Evolutionary conservation across 23 red algal species (phyloP), one percentile per base, ranked within the genome.

Genomic region (Gracilaria domingensis): DNA sequence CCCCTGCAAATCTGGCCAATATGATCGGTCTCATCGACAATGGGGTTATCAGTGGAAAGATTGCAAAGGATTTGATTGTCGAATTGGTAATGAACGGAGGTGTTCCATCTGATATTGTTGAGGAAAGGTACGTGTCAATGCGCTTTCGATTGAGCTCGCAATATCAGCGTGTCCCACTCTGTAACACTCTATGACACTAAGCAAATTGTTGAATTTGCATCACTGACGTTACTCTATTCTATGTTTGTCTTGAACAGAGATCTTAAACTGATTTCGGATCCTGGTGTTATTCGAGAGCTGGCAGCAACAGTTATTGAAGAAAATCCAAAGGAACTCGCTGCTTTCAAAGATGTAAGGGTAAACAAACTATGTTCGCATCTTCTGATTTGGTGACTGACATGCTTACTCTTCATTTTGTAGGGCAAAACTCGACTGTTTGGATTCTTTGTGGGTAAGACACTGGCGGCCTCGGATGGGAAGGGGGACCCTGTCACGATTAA

Each of bases 381-480:
- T 4, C 4, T 0, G 40, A 58, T 59, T 62, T 9, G 2, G 21
- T 25, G 20, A 55, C 79, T 65, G 37, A 58, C 50, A 14, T n/a
- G 45, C 38, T 37, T 37, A 4, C 9, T 23, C 18, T 17, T 3
- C 18, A 14, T 32, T 56, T 11, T 28, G 17, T 79, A 92, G 81
- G 96, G 96, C 6, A 98, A 92, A 69, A 95, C 36, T 37, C 88
- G 93, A 44, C 80, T 98, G 23, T 75, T 93, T 57, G 96, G 96
- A 25, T 98, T 98, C 88, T 98, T 98, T 49, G 96, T 98, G 38
- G 96, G 96, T 12, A 93, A 98, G 67, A 83, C 91, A 18, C 70
- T 98, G 47, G 87, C 86, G 8, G 89, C 62, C 21, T 69, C 85
- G 14, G 86, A 82, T 29, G 92, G 96, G 8, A 79, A 70, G 24